These are phyloP conservation scores for Amanita exitialis DNA, from an alignment of 768 basidiomycete genomes.

Conservation along the genomic window DNA sequence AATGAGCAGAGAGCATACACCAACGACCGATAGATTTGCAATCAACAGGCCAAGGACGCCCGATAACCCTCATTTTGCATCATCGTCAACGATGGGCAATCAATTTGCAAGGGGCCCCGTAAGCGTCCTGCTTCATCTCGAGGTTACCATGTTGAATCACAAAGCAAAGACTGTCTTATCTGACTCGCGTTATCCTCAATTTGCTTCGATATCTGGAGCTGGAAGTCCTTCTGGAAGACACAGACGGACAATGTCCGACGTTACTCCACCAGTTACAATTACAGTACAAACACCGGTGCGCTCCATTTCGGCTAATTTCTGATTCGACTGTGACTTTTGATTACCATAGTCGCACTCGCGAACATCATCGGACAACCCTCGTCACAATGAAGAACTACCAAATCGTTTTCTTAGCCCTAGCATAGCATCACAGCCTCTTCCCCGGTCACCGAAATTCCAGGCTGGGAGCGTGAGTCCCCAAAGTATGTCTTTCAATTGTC, in stretches of 20 bases:
- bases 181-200: not conserved
- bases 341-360: not conserved
- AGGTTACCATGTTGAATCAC: not conserved
- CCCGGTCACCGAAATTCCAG: not conserved
- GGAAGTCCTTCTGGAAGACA: not conserved
- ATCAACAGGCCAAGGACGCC: not conserved
- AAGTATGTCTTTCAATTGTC: not conserved
- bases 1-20: constrained; percentile 20
- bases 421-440: not conserved
- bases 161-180: not conserved
- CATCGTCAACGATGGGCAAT: constrained; percentile 2
- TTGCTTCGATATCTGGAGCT: not conserved
- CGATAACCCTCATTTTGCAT: not conserved
- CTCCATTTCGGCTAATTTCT: not conserved
- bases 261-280: constrained; percentile 4
- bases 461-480: not conserved
- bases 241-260: not conserved
- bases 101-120: not conserved
- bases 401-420: constrained; percentile 4
- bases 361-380: not conserved
- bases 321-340: not conserved
- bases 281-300: constrained; percentile 3
- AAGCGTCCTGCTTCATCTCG: not conserved
- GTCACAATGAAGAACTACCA: not conserved
- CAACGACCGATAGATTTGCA: constrained; percentile 11